Conservation (phyloP, 352 stramenopile genomes). For the Phytophthora europaea region DNA sequence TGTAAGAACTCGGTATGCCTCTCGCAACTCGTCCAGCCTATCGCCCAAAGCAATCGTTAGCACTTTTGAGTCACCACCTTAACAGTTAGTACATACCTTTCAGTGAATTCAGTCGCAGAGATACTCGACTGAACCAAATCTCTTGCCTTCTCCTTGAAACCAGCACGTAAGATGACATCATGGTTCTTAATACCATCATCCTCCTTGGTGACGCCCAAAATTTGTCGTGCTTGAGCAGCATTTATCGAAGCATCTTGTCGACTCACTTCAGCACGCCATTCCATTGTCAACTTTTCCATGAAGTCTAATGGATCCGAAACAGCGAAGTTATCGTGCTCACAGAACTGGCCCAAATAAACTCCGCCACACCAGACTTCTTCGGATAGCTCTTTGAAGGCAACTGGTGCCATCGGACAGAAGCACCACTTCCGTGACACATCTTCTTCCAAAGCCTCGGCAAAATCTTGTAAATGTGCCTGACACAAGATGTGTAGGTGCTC, state of each 20-base stretch:
- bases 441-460: conserved; percentile 89
- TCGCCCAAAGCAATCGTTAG: conserved; percentile 17
- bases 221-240: conserved; percentile 49
- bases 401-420: conserved; percentile 93
- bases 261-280: conserved; percentile 84
- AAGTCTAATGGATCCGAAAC: conserved; percentile 92
- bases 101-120: conserved; percentile 37
- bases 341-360: conserved; percentile 95
- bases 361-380: conserved; percentile 95
- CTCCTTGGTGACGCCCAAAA: conserved; percentile 43
- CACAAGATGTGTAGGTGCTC: conserved; percentile 91
- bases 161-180: conserved; percentile 50
- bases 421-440: conserved; percentile 91
- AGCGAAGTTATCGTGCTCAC: conserved; percentile 79
- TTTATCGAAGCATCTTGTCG: conserved; percentile 41
- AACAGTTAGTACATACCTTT: conserved; percentile 45
- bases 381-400: conserved; percentile 91
- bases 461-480: conserved; percentile 93
- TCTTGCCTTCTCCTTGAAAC: conserved; percentile 67
- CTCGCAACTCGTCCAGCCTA: conserved; percentile 56
- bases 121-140: conserved; percentile 43
- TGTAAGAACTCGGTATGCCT: conserved; percentile 78
- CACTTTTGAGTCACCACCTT: neutral
- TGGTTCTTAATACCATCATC: conserved; percentile 8
- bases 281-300: conserved; percentile 78